phyloP scores from a whole-genome alignment of 2,329 filamentous ascomycete genomes.

The Penicillium griseofulvum region DNA sequence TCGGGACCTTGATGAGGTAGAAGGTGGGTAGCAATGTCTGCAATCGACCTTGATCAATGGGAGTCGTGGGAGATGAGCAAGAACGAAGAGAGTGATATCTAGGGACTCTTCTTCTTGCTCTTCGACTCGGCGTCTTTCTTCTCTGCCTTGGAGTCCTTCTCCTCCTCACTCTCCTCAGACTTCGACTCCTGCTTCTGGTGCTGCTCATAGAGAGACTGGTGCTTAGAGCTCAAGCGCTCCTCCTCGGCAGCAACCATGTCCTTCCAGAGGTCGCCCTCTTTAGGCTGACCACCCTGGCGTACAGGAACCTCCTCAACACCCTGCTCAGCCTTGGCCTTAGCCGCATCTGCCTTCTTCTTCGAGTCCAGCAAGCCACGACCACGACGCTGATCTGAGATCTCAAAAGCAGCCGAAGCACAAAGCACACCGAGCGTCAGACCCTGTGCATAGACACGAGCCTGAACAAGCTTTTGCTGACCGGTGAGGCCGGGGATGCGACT shows the following conservation, averaged over 20 bases:
- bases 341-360: slow-evolving; percentile 78
- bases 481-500: slow-evolving; percentile 72
- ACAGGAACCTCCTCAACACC: slow-evolving; percentile 76
- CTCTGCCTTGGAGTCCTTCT: slow-evolving; percentile 15
- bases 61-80: background rate
- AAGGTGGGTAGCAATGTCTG: background rate
- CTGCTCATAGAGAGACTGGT: slow-evolving; percentile 33
- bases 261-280: slow-evolving; percentile 86
- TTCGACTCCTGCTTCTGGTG: slow-evolving; percentile 16
- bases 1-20: background rate
- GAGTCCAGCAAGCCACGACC: slow-evolving; percentile 52
- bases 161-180: slow-evolving; percentile 20
- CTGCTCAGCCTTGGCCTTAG: slow-evolving; percentile 69
- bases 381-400: slow-evolving; percentile 73
- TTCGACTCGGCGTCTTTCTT: slow-evolving; percentile 10
- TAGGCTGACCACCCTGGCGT: slow-evolving; percentile 61
- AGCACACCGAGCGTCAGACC: slow-evolving; percentile 82
- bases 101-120: slow-evolving; percentile 17
- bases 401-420: slow-evolving; percentile 76
- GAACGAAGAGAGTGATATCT: background rate
- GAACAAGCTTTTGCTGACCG: slow-evolving; percentile 81
- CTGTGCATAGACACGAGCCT: slow-evolving; percentile 92
- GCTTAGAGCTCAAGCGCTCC: slow-evolving; percentile 43
- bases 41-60: background rate
- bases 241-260: slow-evolving; percentile 52